Base-by-base conservation (phyloP, 139 green algal genomes). In the Closterium sp. region DNA sequence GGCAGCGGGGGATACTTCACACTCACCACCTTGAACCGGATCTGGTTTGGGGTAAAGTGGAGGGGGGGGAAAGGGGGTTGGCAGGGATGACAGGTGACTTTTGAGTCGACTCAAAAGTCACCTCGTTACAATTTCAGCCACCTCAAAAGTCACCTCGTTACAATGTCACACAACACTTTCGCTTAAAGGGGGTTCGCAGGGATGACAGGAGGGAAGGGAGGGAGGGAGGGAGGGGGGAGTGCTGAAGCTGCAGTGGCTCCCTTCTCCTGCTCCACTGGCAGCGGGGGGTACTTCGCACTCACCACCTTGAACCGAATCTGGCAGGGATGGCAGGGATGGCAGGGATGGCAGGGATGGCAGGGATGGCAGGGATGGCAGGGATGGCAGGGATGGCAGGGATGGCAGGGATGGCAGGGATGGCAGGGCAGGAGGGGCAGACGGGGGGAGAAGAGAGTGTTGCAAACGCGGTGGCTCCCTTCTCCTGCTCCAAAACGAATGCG, bases 231-330 rank as follows among this genome's bases (percentile, higher is more conserved):
- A 12, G 84, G 33, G 32, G 84, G 84, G 84, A 87, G 84, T 12
- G n/a, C n/a, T 12, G 32, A 6, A 4, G 6, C 6, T 33, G 32
- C 32, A 12, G 84, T 36, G 84, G 32, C 32, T 87, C 84, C 85
- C 85, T 89, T n/a, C 5, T 88, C n/a, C 76, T 94, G 34, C 90
- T 94, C 8, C 38, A 90, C n/a, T 33, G 36, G 33, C n/a, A 93
- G 34, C 55, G 91, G 23, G 5, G 85, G 83, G 34, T 90, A 95
- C 16, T n/a, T 88, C 34, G 91, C 89, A 32, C 25, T 25, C 23
- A 64, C 33, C 84, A 94, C 86, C 12, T 87, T 30, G 25, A 93
- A 87, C 32, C 93, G 84, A 23, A 95, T 64, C 91, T 93, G 55
- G 32, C 4, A 89, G 5, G 76, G 8, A n/a, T 85, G 25, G 28